phyloP scores from a whole-genome alignment of 75 land plant species.

The Pinus tabuliformis region DNA sequence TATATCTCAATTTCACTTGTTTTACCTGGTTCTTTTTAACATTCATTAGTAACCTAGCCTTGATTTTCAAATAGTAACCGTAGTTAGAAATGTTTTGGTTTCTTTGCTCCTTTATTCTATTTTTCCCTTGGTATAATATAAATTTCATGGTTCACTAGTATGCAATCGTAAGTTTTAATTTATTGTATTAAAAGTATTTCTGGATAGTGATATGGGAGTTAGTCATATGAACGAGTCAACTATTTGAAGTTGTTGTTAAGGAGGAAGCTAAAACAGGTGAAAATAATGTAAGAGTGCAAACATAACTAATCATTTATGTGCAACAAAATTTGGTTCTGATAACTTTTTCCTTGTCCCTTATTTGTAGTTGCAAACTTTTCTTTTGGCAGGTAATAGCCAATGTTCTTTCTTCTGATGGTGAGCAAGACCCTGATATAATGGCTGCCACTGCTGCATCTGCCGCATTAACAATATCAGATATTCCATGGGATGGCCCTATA shows the following conservation, averaged over 20 bases:
- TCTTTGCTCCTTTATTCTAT: background rate
- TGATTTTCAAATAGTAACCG: background rate
- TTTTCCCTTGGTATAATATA: background rate
- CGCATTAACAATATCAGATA: constrained; percentile 89
- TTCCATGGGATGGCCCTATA: constrained; percentile 95
- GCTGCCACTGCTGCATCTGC: constrained; percentile 97
- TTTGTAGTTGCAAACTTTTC: background rate
- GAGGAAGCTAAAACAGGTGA: background rate
- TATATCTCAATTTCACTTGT: too few species aligned
- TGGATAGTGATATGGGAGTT: background rate
- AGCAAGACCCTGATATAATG: constrained; percentile 95
- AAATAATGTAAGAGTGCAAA: background rate
- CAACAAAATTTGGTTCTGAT: background rate
- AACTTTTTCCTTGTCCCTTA: background rate
- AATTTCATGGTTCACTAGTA: too few species aligned
- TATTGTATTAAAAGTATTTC: background rate
- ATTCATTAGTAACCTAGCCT: too few species aligned
- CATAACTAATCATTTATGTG: background rate
- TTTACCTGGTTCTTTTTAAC: too few species aligned
- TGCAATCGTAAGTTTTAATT: too few species aligned
- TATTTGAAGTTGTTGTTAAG: background rate
- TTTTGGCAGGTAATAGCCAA: constrained; percentile 70
- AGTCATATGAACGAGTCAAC: background rate
- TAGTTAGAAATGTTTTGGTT: background rate
- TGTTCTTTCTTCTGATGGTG: constrained; percentile 91